Percentiles rank a stretch among this genome's conserved stretches.
Evolutionary conservation across 352 stramenopile genomes (phyloP).

Genomic region (Phytophthora tentaculata): DNA sequence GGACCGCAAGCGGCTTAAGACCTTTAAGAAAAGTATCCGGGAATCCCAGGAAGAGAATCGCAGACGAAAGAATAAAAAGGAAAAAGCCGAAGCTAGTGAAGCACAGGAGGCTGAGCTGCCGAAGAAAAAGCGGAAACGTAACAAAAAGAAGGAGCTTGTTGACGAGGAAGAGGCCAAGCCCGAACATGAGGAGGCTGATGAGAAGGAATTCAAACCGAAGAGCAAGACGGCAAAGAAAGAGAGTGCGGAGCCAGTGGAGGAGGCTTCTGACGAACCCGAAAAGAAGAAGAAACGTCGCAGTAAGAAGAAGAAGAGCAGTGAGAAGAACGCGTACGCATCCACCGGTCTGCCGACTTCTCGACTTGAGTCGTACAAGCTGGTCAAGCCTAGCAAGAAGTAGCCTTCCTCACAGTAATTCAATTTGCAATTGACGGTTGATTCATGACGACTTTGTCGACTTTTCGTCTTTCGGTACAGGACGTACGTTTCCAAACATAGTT

Average conservation of each 20-base stretch:
- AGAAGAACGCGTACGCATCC: conserved; percentile 50
- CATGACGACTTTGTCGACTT: conserved; percentile 8
- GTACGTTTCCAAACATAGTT: conserved; percentile 11
- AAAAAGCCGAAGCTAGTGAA: conserved; percentile 19
- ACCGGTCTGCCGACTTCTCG: conserved; percentile 77
- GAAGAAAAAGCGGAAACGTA: conserved; percentile 80
- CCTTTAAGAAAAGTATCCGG: conserved; percentile 71
- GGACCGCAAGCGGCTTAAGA: conserved; percentile 76
- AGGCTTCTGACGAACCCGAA: conserved; percentile 19
- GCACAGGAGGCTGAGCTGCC: conserved; percentile 27
- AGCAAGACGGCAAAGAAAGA: conserved; percentile 47
- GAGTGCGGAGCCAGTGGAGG: conserved; percentile 17
- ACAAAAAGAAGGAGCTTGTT: conserved; percentile 58
- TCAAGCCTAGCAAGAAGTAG: conserved; percentile 73
- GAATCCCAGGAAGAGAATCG: conserved; percentile 42
- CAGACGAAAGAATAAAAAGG: conserved; percentile 44
- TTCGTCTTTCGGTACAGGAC: conserved; percentile 16
- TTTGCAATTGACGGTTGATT: neutral
- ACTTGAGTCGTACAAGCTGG: conserved; percentile 84
- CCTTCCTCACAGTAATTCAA: neutral
- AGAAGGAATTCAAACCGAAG: conserved; percentile 31
- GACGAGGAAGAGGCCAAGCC: conserved; percentile 29
- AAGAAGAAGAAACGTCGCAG: conserved; percentile 68
- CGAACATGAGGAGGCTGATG: conserved; percentile 22
- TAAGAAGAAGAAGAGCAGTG: conserved; percentile 65